These are phyloP conservation scores for Saccharomyces kudriavzevii DNA, from an alignment of 805 yeast genomes.

Conservation along the genomic window DNA sequence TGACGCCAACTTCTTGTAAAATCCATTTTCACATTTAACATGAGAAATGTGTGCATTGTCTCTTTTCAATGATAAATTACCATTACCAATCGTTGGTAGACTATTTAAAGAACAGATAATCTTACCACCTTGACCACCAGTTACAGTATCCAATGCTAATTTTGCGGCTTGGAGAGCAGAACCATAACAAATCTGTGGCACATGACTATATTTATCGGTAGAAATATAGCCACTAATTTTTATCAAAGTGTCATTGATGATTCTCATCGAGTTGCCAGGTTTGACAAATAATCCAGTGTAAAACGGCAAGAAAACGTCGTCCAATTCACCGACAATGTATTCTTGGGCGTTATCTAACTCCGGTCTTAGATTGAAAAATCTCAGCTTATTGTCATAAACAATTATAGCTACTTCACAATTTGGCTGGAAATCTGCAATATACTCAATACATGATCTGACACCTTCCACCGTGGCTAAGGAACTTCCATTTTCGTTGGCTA, in stretches of 20 bases:
- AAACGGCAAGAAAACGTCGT: slow-evolving; percentile 63
- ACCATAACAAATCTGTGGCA: slow-evolving; percentile 63
- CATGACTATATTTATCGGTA: slow-evolving; percentile 20
- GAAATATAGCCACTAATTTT: slow-evolving; percentile 35
- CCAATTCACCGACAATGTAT: slow-evolving; percentile 55
- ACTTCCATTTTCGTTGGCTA: slow-evolving; percentile 50
- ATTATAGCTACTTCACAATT: slow-evolving; percentile 59
- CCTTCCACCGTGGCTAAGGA: slow-evolving; percentile 55
- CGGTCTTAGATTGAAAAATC: slow-evolving; percentile 62
- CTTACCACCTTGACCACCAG: slow-evolving; percentile 69
- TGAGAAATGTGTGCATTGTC: slow-evolving; percentile 42
- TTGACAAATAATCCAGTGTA: slow-evolving; percentile 70
- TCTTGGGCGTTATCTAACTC: slow-evolving; percentile 48
- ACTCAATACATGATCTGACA: slow-evolving; percentile 46
- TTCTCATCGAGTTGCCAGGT: slow-evolving; percentile 54
- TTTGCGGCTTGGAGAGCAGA: slow-evolving; percentile 67
- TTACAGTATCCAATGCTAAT: slow-evolving; percentile 45
- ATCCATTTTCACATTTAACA: slow-evolving; percentile 52
- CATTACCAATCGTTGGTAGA: slow-evolving; percentile 78
- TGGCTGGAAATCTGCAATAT: slow-evolving; percentile 26
- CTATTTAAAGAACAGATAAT: slow-evolving; percentile 59
- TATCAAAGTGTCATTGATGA: slow-evolving; percentile 61
- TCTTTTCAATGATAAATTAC: slow-evolving; percentile 42
- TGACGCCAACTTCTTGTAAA: slow-evolving; percentile 51
- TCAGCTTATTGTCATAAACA: slow-evolving; percentile 64